Percentiles rank a stretch among this genome's conserved stretches.
These are phyloP conservation scores for Fusarium floridanum DNA, from an alignment of 2,329 filamentous ascomycete genomes.

Conservation along the genomic window DNA sequence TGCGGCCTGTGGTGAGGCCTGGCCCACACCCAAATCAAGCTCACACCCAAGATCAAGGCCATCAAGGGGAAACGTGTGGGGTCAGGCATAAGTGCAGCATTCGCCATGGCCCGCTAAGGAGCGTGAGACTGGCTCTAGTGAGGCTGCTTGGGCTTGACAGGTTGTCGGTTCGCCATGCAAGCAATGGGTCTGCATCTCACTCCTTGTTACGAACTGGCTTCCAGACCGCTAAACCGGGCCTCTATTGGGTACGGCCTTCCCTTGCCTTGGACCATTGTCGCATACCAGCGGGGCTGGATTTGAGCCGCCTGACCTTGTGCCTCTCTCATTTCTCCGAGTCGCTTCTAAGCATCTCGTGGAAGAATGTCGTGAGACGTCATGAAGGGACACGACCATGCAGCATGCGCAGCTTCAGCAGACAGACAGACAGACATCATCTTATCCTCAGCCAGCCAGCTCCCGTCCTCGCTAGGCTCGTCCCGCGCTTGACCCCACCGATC, in stretches of 20 bases:
- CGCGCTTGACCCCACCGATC: slow-evolving; percentile 43
- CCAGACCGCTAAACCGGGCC: slow-evolving; percentile 17
- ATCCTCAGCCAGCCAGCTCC: slow-evolving; percentile 4
- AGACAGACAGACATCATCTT: not conserved
- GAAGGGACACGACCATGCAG: not conserved
- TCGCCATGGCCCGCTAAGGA: slow-evolving; percentile 23
- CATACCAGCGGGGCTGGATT: slow-evolving; percentile 22
- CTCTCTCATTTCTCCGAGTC: slow-evolving; percentile 2
- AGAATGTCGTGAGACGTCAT: not conserved
- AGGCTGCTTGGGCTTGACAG: slow-evolving; percentile 45
- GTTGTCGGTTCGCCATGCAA: slow-evolving; percentile 48
- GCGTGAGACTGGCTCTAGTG: slow-evolving; percentile 29
- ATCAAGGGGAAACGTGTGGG: slow-evolving; percentile 40
- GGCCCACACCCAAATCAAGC: slow-evolving; percentile 26
- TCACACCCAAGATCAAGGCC: slow-evolving; percentile 25
- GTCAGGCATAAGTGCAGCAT: slow-evolving; percentile 49
- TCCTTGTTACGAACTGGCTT: slow-evolving; percentile 35
- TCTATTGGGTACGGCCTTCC: slow-evolving; percentile 17
- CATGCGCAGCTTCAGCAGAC: slow-evolving; percentile 2
- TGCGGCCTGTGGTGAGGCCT: slow-evolving; percentile 28
- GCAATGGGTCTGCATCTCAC: slow-evolving; percentile 43
- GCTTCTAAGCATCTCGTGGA: not conserved
- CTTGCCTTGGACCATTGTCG: slow-evolving; percentile 27
- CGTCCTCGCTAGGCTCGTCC: slow-evolving; percentile 44
- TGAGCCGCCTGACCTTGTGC: slow-evolving; percentile 22